Percentiles rank a stretch among this genome's conserved stretches.
Conservation (phyloP, 345 rosid species). For the Heritiera fomes region DNA sequence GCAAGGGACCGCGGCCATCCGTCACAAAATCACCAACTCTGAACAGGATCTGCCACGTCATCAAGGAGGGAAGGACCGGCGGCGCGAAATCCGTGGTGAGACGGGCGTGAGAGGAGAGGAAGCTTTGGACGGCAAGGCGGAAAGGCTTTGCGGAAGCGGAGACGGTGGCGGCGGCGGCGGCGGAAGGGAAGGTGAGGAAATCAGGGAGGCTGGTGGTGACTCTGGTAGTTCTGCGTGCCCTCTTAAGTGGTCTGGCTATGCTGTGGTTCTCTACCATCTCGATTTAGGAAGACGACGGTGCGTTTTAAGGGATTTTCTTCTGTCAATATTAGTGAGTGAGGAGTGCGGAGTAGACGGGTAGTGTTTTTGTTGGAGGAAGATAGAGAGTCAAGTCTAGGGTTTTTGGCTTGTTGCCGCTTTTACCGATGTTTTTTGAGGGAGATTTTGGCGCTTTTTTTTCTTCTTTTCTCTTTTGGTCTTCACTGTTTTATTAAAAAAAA, state of each 20-base stretch:
- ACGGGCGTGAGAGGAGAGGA: conserved; percentile 51
- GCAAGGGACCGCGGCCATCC: conserved; percentile 40
- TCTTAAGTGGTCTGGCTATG: conserved; percentile 50
- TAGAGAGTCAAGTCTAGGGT: too few relatives aligned
- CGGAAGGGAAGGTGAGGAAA: conserved; percentile 44
- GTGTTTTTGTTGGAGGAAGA: too few relatives aligned
- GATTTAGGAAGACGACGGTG: not conserved
- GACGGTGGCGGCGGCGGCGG: not conserved
- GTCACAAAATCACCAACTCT: conserved; percentile 45
- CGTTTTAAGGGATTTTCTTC: too few relatives aligned
- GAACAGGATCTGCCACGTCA: conserved; percentile 63
- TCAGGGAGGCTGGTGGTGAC: conserved; percentile 56
- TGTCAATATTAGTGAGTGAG: too few relatives aligned
- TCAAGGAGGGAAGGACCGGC: conserved; percentile 50
- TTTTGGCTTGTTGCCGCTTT: too few relatives aligned
- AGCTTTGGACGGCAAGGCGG: conserved; percentile 41
- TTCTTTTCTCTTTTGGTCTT: too few relatives aligned
- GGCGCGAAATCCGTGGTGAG: conserved; percentile 39
- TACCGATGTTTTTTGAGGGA: too few relatives aligned
- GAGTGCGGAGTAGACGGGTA: too few relatives aligned
- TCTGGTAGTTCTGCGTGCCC: conserved; percentile 45
- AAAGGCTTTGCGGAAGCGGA: conserved; percentile 39
- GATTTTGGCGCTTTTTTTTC: too few relatives aligned
- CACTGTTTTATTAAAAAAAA: too few relatives aligned
- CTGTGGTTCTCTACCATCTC: conserved; percentile 29